Percentiles rank a stretch among this genome's conserved stretches.
These are phyloP conservation scores for Cucumis melo DNA, from an alignment of 306 rosid species.

Conservation along the genomic window DNA sequence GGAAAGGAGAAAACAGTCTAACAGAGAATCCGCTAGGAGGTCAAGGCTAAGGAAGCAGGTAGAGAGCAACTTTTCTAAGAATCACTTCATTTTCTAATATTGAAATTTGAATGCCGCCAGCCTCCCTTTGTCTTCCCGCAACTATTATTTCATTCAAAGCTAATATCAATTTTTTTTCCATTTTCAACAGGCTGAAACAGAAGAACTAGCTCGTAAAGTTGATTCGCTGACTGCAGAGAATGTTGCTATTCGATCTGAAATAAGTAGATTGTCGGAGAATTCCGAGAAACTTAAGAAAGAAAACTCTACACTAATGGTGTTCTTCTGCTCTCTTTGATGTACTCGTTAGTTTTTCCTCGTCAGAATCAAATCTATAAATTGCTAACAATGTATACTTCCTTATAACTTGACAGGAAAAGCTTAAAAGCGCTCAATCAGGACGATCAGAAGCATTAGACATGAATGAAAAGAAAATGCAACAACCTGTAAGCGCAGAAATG, in stretches of 20 bases:
- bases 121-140: not conserved
- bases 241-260: constrained; percentile 47
- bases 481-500: constrained; percentile 58
- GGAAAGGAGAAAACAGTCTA: constrained; percentile 93
- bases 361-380: not conserved
- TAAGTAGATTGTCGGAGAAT: constrained; percentile 39
- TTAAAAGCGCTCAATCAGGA: constrained; percentile 42
- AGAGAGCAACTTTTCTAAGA: not conserved
- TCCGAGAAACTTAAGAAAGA: constrained; percentile 65
- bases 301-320: constrained; percentile 59
- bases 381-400: constrained; percentile 10
- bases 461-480: constrained; percentile 35
- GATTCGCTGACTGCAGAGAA: constrained; percentile 51
- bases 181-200: constrained; percentile 64
- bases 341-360: not conserved
- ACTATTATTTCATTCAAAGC: not conserved
- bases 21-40: constrained; percentile 96
- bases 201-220: constrained; percentile 63
- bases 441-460: constrained; percentile 36
- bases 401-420: constrained; percentile 45
- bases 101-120: not conserved
- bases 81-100: not conserved
- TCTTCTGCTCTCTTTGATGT: not conserved
- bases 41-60: constrained; percentile 99
- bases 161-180: not conserved